Evolutionary conservation across 2,329 filamentous ascomycete species (phyloP), one percentile per base, ranked within the genome.

Genomic region (Seiridium unicorne): DNA sequence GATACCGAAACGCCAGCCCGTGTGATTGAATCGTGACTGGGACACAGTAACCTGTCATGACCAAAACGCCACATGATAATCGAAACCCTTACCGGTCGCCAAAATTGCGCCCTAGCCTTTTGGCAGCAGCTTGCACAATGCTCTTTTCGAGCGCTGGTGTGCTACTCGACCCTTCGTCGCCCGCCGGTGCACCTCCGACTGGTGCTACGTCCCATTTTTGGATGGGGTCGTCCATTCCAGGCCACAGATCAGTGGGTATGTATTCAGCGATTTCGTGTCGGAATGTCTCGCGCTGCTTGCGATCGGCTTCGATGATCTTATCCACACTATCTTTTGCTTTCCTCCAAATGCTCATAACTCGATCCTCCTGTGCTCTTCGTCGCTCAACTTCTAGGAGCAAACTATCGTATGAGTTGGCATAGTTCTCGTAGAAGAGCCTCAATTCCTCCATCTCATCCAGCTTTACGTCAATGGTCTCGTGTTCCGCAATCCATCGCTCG

Each of bases 181-280:
- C 54, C 1, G 60, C 55, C 31, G 65, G 66, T 18, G 68, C 66
- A 13, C 74, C 74, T 5, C 71, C 68, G 1, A 79, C 70, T 0
- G 76, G 74, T 2, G 80, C 72, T 2, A 86, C 74, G 44, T 80
- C 78, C 79, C 81, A 85, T 58, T 75, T 79, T 61, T 74, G 79
- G 65, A 84, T 84, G 34, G 80, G 82, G n/a, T 78, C 82, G 63
- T 84, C 84, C 73, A 95, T 84, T 1, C 89, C 90, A 0, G 88
- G 88, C 92, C 93, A 97, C 31, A 97, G 85, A 72, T 97, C 93
- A 0, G 89, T 88, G 0, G 95, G 95, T 9, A 99, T 76, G 71
- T 88, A 96, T 64, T 96, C 92, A 6, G 93, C 93, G 10, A 95
- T 89, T 48, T 96, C 90, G 35, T 88, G 81, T 40, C 90, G 84